These are phyloP conservation scores for Cryptomeria japonica DNA, from an alignment of 75 land plant genomes.

Conservation along the genomic window DNA sequence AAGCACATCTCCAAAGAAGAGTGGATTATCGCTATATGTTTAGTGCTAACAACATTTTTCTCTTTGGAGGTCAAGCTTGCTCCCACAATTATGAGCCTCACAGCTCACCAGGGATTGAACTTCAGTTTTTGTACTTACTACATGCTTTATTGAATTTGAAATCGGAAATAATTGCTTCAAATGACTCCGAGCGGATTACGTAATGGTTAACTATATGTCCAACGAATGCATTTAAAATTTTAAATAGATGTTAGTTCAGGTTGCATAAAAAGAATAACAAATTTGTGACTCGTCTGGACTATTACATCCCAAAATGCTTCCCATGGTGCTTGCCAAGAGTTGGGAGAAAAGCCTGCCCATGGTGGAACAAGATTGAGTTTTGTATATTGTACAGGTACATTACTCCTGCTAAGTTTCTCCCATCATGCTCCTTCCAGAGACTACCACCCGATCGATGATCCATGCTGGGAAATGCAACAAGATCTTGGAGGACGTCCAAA, in stretches of 20 bases:
- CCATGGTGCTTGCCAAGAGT: constrained; percentile 79
- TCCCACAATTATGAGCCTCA: no score
- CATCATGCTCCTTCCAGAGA: constrained; percentile 90
- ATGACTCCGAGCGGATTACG: background rate
- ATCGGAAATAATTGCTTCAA: background rate
- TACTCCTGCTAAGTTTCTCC: constrained; percentile 74
- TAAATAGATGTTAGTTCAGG: background rate
- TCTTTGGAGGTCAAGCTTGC: background rate
- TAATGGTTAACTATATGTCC: background rate
- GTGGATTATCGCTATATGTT: background rate
- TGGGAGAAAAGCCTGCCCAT: constrained; percentile 87
- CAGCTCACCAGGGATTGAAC: no score
- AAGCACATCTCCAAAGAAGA: background rate
- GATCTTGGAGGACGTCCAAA: constrained; percentile 48
- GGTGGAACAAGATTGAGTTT: constrained; percentile 91
- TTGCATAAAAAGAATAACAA: background rate
- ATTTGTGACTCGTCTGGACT: constrained; percentile 27
- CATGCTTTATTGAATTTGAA: background rate
- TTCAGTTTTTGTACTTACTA: background rate
- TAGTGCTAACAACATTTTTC: background rate
- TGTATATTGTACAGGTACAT: constrained; percentile 84
- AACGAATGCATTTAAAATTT: background rate
- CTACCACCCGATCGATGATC: constrained; percentile 94
- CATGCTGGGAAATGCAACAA: constrained; percentile 94
- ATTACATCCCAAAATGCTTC: constrained; percentile 29